Conservation (phyloP, 441 rosid species). For the Gossypium schwendimanii region DNA sequence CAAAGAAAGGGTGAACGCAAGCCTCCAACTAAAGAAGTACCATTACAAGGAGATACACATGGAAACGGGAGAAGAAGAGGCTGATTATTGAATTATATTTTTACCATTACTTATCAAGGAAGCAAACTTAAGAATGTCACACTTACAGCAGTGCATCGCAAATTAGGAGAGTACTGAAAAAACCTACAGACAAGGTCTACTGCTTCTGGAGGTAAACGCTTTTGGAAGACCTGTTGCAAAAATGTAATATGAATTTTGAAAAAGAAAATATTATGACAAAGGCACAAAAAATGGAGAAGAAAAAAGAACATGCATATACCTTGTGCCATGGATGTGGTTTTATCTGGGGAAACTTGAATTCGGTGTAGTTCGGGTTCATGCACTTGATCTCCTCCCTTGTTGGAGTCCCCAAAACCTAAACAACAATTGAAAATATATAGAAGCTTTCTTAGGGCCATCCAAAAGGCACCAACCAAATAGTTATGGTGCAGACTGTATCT, state of each 20-base stretch:
- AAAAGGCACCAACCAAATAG: not conserved
- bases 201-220: constrained; percentile 92
- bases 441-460: not conserved
- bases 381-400: constrained; percentile 99
- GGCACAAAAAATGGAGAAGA: not conserved
- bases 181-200: constrained; percentile 95
- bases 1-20: constrained; percentile 85
- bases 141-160: constrained; percentile 97
- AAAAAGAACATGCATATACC: constrained; percentile 29
- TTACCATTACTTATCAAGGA: not conserved
- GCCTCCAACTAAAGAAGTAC: constrained; percentile 49
- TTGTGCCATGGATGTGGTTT: constrained; percentile 99
- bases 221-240: constrained; percentile 72
- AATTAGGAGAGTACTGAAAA: constrained; percentile 95
- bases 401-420: constrained; percentile 96
- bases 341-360: constrained; percentile 95
- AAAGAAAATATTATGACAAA: not conserved
- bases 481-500: not conserved
- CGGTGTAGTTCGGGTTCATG: constrained; percentile 99
- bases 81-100: not conserved
- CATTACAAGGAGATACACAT: not conserved
- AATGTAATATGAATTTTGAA: not conserved
- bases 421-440: not conserved
- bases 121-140: not conserved
- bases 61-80: not conserved